Percentiles rank a stretch among this genome's conserved stretches.
Evolutionary conservation across 108 stramenopile species (phyloP).

Genomic region (Epithemia pelagica): DNA sequence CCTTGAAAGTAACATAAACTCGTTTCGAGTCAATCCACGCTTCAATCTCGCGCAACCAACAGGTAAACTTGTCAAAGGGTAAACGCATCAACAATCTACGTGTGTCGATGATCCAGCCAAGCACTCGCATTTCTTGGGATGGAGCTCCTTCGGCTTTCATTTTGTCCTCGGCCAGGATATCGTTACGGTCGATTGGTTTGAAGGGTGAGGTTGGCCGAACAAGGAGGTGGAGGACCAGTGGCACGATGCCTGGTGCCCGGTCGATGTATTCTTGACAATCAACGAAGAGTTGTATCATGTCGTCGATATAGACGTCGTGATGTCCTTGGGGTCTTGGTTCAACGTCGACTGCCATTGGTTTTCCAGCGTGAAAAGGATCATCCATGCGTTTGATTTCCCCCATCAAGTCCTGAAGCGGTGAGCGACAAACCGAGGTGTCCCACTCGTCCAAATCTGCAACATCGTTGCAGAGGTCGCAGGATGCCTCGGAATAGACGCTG

Average conservation of each 20-base stretch:
- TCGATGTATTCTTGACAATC: neutral
- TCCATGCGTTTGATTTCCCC: neutral
- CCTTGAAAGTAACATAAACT: neutral
- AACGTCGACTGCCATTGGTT: neutral
- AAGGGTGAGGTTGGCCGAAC: neutral
- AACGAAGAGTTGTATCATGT: neutral
- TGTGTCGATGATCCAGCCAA: neutral
- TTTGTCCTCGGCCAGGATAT: neutral
- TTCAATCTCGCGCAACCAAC: neutral
- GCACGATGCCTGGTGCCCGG: neutral
- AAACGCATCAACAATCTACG: neutral
- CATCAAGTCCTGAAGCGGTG: neutral
- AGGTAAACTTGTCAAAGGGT: neutral
- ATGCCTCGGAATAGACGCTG: neutral
- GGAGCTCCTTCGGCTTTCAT: neutral
- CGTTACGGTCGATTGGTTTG: neutral
- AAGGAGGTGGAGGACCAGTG: neutral
- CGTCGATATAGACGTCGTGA: neutral
- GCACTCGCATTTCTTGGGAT: neutral
- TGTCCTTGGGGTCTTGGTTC: neutral
- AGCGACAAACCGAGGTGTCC: neutral
- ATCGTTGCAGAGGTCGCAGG: neutral
- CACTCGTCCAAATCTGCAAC: neutral
- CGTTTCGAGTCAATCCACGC: neutral
- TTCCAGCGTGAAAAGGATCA: neutral